phyloP scores from a whole-genome alignment of 2,329 filamentous ascomycete genomes.

The Sclerotinia minor region DNA sequence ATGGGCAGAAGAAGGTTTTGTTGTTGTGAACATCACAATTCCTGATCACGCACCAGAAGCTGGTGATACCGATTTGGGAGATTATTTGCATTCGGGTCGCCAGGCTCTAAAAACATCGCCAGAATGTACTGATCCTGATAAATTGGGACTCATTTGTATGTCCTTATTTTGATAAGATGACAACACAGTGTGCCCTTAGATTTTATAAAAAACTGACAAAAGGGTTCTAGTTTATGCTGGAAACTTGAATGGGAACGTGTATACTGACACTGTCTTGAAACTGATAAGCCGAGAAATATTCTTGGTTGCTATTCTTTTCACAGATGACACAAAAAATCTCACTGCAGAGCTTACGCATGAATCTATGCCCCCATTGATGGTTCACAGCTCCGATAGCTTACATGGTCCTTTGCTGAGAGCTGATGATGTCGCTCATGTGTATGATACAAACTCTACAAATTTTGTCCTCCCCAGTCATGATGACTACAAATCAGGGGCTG shows the following conservation, averaged over 20 bases:
- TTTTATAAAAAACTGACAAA: neutral
- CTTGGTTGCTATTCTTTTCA: slow-evolving; percentile 6
- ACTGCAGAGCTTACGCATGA: neutral
- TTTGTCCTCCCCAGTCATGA: slow-evolving; percentile 32
- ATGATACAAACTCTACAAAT: slow-evolving; percentile 23
- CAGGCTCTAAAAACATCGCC: slow-evolving; percentile 22
- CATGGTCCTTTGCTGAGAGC: neutral
- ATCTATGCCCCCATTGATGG: slow-evolving; percentile 17
- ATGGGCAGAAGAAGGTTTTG: slow-evolving; percentile 45
- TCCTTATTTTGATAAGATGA: slow-evolving; percentile 1
- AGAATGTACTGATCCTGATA: slow-evolving; percentile 19
- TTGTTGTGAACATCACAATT: slow-evolving; percentile 26
- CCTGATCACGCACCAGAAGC: neutral
- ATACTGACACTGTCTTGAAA: slow-evolving; percentile 4
- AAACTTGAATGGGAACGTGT: neutral
- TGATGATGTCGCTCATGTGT: slow-evolving; percentile 22
- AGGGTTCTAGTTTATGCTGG: slow-evolving; percentile 17
- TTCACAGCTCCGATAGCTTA: slow-evolving; percentile 11
- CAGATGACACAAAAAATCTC: neutral
- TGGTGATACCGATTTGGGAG: neutral
- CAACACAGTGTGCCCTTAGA: neutral
- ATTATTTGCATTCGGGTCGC: slow-evolving; percentile 13
- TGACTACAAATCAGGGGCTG: slow-evolving; percentile 49
- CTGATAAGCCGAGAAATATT: slow-evolving; percentile 7
- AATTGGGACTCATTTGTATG: slow-evolving; percentile 19